Percentiles rank a stretch among this genome's conserved stretches.
Evolutionary conservation across 2,329 filamentous ascomycete genomes (phyloP).

Genomic region (Sporothrix variecibatus): DNA sequence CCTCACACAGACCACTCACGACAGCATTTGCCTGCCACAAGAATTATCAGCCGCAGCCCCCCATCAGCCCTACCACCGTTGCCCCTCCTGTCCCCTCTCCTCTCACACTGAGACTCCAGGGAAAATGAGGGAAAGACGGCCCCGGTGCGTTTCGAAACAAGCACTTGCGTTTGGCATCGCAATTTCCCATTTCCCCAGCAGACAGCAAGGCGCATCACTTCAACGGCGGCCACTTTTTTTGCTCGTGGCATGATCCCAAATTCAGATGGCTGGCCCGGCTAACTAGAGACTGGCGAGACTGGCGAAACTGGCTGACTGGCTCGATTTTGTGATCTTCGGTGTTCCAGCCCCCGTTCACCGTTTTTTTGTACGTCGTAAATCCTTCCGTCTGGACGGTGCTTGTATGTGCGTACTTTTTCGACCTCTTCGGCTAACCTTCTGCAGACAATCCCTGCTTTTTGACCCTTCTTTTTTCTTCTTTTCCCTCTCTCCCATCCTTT

Average conservation of each 20-base stretch:
- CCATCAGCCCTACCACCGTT: constrained; percentile 25
- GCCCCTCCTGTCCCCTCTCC: background rate
- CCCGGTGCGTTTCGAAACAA: background rate
- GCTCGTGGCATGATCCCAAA: background rate
- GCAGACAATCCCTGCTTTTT: constrained; percentile 3
- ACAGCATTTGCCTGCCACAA: background rate
- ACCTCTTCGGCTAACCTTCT: background rate
- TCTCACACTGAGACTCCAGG: background rate
- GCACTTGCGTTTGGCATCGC: background rate
- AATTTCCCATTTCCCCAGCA: background rate
- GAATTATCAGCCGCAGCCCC: constrained; percentile 4
- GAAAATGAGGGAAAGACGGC: background rate
- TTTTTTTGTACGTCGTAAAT: background rate
- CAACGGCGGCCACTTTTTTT: background rate
- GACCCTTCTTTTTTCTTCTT: background rate
- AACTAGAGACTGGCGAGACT: background rate
- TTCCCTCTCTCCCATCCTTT: background rate
- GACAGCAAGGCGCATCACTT: background rate
- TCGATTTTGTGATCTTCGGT: background rate
- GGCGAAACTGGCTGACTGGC: too few relatives aligned
- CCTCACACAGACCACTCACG: background rate
- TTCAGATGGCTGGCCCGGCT: background rate
- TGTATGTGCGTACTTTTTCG: background rate
- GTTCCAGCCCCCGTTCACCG: background rate
- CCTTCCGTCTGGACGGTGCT: background rate